phyloP scores from a whole-genome alignment of 208 protist genomes.

The Trypanosoma brucei region DNA sequence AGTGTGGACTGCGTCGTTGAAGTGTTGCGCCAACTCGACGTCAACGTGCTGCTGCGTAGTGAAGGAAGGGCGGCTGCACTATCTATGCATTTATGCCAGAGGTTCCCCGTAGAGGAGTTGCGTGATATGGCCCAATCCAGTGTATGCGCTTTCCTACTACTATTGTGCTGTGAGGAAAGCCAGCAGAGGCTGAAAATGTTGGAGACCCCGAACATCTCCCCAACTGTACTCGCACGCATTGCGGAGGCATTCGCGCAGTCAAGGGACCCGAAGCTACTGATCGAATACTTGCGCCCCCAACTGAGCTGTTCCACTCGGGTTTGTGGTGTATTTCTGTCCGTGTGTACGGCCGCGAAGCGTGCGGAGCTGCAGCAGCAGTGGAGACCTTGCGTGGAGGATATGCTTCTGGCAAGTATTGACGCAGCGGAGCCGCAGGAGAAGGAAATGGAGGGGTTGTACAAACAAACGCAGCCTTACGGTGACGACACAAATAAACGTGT shows the following conservation, averaged over 20 bases:
- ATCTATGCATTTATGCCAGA: not conserved
- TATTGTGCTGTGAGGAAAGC: not conserved
- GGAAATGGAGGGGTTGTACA: not conserved
- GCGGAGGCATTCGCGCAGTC: conserved; percentile 26
- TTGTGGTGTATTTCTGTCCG: conserved; percentile 20
- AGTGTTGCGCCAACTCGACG: conserved; percentile 2
- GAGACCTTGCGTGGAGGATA: conserved; percentile 12
- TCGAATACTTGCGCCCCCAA: conserved; percentile 24
- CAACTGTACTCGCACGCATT: conserved; percentile 17
- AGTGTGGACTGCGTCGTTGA: conserved; percentile 9
- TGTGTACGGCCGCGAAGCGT: conserved; percentile 7
- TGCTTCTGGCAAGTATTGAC: conserved; percentile 14
- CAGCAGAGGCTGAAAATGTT: conserved; percentile 2
- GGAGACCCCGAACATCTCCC: not conserved
- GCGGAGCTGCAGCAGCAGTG: conserved; percentile 4
- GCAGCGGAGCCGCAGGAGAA: conserved; percentile 3
- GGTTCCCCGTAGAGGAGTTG: not conserved
- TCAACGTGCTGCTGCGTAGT: not conserved
- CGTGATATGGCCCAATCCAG: not conserved
- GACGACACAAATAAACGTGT: conserved; percentile 2
- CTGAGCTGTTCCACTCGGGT: conserved; percentile 6
- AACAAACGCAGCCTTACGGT: not conserved
- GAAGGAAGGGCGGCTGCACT: not conserved
- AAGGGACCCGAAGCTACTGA: conserved; percentile 19
- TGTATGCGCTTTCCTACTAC: not conserved